phyloP scores from a whole-genome alignment of 192 early-diverging fungal genomes.

The Pilaira anomala region DNA sequence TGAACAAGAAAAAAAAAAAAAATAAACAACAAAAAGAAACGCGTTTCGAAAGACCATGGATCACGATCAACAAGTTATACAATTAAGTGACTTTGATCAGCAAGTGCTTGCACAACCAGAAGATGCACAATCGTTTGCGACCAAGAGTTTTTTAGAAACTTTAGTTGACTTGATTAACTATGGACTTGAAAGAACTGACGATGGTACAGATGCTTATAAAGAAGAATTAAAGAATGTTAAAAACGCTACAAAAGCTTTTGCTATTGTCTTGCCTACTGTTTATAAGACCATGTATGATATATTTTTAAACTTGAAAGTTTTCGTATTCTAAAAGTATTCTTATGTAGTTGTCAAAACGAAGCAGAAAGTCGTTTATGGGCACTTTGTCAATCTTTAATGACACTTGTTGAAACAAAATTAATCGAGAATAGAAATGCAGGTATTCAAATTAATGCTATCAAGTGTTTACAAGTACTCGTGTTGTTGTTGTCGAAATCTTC shows the following conservation, averaged over 20 bases:
- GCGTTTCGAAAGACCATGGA: slow-evolving; percentile 12
- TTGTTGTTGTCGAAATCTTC: slow-evolving; percentile 26
- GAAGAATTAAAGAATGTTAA: slow-evolving; percentile 20
- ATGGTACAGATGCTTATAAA: slow-evolving; percentile 5
- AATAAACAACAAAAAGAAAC: background rate
- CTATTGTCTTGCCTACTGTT: slow-evolving; percentile 26
- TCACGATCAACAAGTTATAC: slow-evolving; percentile 21
- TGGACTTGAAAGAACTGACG: slow-evolving; percentile 1
- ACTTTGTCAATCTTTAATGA: slow-evolving; percentile 19
- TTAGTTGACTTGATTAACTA: slow-evolving; percentile 17
- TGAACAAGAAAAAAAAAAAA: too few species aligned
- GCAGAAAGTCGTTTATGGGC: slow-evolving; percentile 37
- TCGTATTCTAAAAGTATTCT: background rate
- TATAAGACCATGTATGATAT: slow-evolving; percentile 35
- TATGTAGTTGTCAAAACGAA: slow-evolving; percentile 35
- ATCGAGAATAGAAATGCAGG: slow-evolving; percentile 30
- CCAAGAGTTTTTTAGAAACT: slow-evolving; percentile 29
- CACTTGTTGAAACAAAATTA: slow-evolving; percentile 16
- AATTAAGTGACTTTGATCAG: slow-evolving; percentile 27
- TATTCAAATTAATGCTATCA: slow-evolving; percentile 31
- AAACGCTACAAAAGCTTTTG: slow-evolving; percentile 27
- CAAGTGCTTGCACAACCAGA: slow-evolving; percentile 19
- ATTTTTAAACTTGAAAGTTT: background rate
- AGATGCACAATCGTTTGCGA: slow-evolving; percentile 28
- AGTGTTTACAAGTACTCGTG: slow-evolving; percentile 36